These are phyloP conservation scores for Phlyctochytrium bullatum DNA, from an alignment of 192 early-diverging fungal genomes.

Conservation along the genomic window DNA sequence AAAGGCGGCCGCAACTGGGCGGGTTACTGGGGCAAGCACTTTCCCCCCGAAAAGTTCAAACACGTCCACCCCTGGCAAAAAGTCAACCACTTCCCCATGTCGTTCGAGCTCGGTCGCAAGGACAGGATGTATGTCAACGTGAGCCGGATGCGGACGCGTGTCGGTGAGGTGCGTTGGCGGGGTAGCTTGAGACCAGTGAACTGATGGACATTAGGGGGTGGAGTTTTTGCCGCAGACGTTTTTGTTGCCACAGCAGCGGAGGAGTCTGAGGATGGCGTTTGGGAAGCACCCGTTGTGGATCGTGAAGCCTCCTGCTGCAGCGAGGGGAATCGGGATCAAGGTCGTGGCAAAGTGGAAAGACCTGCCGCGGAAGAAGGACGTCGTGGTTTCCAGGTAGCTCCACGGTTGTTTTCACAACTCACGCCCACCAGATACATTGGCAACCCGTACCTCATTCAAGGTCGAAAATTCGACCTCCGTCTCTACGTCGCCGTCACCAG, in stretches of 20 bases:
- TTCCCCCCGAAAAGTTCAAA: conserved; percentile 34
- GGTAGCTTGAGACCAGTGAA: not conserved
- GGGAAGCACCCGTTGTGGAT: conserved; percentile 37
- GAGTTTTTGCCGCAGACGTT: conserved; percentile 47
- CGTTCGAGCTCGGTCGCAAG: conserved; percentile 51
- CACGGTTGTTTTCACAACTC: not conserved
- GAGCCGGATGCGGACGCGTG: conserved; percentile 14
- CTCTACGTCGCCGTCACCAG: conserved; percentile 46
- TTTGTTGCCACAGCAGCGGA: conserved; percentile 30
- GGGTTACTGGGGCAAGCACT: conserved; percentile 50
- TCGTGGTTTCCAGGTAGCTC: conserved; percentile 34
- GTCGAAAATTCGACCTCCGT: conserved; percentile 44
- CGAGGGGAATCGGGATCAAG: conserved; percentile 46
- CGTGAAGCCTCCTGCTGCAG: conserved; percentile 51
- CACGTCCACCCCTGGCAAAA: conserved; percentile 43
- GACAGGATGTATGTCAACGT: conserved; percentile 39
- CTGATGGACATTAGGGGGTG: not conserved
- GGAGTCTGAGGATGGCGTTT: conserved; percentile 33
- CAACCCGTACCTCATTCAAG: conserved; percentile 42
- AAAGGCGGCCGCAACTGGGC: conserved; percentile 38
- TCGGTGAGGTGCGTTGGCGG: conserved; percentile 11
- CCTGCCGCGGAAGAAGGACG: conserved; percentile 34
- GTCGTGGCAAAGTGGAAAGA: conserved; percentile 35
- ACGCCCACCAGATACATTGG: conserved; percentile 30
- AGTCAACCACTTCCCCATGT: conserved; percentile 53